These are phyloP conservation scores for Guyanaporus albipodus DNA, from an alignment of 768 basidiomycete genomes.

Conservation along the genomic window DNA sequence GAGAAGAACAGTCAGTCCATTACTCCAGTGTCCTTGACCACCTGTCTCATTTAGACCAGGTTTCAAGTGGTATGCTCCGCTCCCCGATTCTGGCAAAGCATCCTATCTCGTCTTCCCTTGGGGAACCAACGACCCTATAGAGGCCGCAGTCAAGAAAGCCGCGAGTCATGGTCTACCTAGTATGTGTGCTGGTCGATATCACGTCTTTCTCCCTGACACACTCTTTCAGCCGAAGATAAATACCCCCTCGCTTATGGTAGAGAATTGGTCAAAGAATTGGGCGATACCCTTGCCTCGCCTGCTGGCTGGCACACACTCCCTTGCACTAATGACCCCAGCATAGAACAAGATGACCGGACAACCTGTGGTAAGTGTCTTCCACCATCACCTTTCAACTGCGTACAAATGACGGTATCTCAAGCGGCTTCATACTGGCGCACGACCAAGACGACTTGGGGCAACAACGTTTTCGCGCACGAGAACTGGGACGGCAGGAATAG, in stretches of 20 bases:
- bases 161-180: slow-evolving; percentile 11
- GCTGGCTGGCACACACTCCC: slow-evolving; percentile 92
- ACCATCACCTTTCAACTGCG: too few species aligned
- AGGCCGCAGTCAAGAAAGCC: slow-evolving; percentile 35
- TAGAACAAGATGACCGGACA: slow-evolving; percentile 9
- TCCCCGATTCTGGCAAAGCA: slow-evolving; percentile 32
- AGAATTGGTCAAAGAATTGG: slow-evolving; percentile 53
- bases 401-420: slow-evolving; percentile 12
- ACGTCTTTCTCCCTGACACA: not conserved
- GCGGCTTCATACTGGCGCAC: slow-evolving; percentile 46
- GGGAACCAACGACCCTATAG: slow-evolving; percentile 82
- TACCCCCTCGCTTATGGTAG: slow-evolving; percentile 25
- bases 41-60: too few species aligned
- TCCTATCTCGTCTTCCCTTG: slow-evolving; percentile 71
- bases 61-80: slow-evolving; percentile 5
- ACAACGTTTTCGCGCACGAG: slow-evolving; percentile 94
- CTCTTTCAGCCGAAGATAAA: not conserved
- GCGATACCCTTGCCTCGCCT: slow-evolving; percentile 78
- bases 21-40: too few species aligned
- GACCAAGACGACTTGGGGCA: slow-evolving; percentile 81
- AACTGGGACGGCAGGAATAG: slow-evolving; percentile 75
- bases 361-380: slow-evolving; percentile 7
- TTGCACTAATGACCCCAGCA: slow-evolving; percentile 57
- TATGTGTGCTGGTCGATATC: not conserved
- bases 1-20: slow-evolving; percentile 17